Evolutionary conservation across 192 early-diverging fungal genomes (phyloP), one percentile per base, ranked within the genome.

Genomic region (Endogone sp.): DNA sequence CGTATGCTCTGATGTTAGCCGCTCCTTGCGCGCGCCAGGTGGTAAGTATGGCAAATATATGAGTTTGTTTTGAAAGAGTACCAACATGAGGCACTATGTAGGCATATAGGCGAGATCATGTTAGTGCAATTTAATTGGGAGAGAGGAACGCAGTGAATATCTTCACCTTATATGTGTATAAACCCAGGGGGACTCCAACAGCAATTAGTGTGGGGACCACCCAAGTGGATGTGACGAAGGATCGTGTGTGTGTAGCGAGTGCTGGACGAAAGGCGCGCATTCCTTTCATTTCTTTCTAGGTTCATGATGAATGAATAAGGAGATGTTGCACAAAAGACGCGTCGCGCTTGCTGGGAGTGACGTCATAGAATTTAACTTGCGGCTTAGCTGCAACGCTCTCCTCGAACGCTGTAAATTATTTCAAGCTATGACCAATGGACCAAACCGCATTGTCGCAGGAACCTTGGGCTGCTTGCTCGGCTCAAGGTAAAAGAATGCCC

Each of bases 41-140:
- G 80, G 80, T 29, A 79, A 21, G 20, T 70, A 77, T 6, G 72
- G 66, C 69, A 82, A 64, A 63, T 82, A 82, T 55, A 82, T 70
- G 49, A 82, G 71, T 55, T 82, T 77, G 55, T 73, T 79, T 58
- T 82, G 80, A 26, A 79, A 82, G 20, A 71, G 32, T 2, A 79
- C 60, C 60, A 82, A 58, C 67, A 76, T 68, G 9, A 74, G 56
- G 32, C 77, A 79, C 73, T 82, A 64, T 25, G 49, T 55, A 54
- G 21, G 24, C n/a, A n/a, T 57, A 16, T 4, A 31, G 56, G 13
- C 20, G 25, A 22, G 4, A 49, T n/a, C 4, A n/a, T n/a, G n/a
- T n/a, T n/a, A n/a, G n/a, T n/a, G n/a, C n/a, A n/a, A n/a, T n/a
- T n/a, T n/a, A n/a, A n/a, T n/a, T n/a, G n/a, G n/a, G n/a, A n/a